Conservation (phyloP, 2,329 filamentous ascomycete genomes). For the Penicillium sp. region DNA sequence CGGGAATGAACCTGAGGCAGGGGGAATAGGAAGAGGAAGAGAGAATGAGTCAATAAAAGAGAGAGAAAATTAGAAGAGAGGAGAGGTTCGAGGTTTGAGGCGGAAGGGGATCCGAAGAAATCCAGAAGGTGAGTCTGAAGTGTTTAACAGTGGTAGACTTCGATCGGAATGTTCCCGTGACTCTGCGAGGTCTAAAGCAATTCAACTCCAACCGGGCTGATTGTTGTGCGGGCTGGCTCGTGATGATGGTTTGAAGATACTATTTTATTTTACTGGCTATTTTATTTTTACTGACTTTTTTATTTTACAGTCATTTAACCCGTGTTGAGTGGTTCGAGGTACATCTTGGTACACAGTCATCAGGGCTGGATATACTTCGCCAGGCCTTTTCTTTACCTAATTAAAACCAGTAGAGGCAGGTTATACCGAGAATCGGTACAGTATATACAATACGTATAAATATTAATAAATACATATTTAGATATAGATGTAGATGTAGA, state of each 20-base stretch:
- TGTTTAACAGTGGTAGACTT: too few species aligned
- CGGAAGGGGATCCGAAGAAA: constrained; percentile 10
- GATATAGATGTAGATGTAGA: too few species aligned
- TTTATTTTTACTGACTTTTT: neutral
- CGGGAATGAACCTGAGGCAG: constrained; percentile 3
- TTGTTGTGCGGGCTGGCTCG: constrained; percentile 17
- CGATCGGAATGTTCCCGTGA: constrained; percentile 31
- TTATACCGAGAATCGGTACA: neutral
- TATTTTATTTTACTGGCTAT: constrained; percentile 3
- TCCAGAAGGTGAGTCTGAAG: neutral
- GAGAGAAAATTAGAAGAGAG: constrained; percentile 9
- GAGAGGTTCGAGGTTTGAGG: neutral
- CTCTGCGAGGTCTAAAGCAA: constrained; percentile 25
- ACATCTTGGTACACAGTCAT: neutral
- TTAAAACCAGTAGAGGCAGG: constrained; percentile 7
- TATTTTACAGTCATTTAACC: neutral
- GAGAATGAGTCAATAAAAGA: constrained; percentile 1
- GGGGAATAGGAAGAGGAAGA: neutral
- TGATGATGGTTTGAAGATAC: neutral
- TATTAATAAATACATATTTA: neutral
- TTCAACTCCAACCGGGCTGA: constrained; percentile 24
- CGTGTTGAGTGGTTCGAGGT: constrained; percentile 3
- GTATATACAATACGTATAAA: too few species aligned
- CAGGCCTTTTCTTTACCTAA: constrained; percentile 23
- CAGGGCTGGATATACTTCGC: constrained; percentile 19